Base-by-base conservation (phyloP, 2,329 filamentous ascomycete genomes). In the Colletotrichum sojae region DNA sequence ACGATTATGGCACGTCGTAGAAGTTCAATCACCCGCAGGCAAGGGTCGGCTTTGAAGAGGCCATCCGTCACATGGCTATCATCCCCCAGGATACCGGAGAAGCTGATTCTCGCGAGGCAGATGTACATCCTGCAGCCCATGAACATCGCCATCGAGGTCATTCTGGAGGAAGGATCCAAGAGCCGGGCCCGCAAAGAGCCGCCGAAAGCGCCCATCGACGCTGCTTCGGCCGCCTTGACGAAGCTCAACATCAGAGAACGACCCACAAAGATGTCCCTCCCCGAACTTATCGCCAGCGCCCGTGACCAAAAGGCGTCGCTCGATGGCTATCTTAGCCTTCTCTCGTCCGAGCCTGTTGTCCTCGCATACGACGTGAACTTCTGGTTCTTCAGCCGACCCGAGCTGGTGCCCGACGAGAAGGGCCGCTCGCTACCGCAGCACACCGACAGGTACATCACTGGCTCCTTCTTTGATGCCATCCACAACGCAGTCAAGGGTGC, bases 381-480 rank as follows among this genome's bases (percentile, higher is more conserved):
- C 6, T 77, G 74, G 64, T 83, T 83, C 72, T 82, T 77, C 64
- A 83, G 75, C 61, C 75, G 78, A 2, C 80, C 81, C 0, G 83
- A 85, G 67, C 75, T 85, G 3, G 66, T 86, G 0, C 69, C 76
- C 0, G 85, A 87, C 58, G 82, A 86, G 49, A 82, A 80, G 58
- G 84, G 84, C 2, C 78, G 80, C 1, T 67, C 52, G 0, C 53
- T 84, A 2, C 79, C 81, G 0, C 74, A 77, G 1, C 67, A 78
- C 16, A 81, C 79, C 0, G 82, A 86, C 58, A 81, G 76, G 20
- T 80, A 82, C 68, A 81, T 85, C 64, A 83, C 80, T 59, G 73
- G 72, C 3, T 76, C 82, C 1, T 68, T 86, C 1, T 80, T 87
- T 1, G 83, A 86, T 13, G 74, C 77, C 0, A 63, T 85, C 0